phyloP scores from a whole-genome alignment of 208 protist genomes.

The Trichomonas vaginalis region DNA sequence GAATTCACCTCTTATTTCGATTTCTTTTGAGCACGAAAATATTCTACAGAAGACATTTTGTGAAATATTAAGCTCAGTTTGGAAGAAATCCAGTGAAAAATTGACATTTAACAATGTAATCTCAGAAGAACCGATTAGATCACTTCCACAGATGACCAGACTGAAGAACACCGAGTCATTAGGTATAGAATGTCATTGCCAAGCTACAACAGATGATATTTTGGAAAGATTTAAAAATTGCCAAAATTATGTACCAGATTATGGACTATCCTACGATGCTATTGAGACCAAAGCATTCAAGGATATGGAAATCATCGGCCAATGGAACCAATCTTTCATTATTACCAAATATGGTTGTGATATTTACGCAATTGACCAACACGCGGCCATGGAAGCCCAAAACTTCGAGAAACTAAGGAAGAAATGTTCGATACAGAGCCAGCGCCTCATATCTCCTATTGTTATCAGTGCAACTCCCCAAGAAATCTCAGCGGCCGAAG shows the following conservation, averaged over 20 bases:
- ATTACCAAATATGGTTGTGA: background rate
- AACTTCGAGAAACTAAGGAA: conserved; percentile 6
- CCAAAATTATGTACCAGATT: background rate
- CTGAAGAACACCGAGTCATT: background rate
- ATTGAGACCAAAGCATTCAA: background rate
- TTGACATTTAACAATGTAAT: background rate
- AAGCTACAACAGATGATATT: background rate
- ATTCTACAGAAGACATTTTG: background rate
- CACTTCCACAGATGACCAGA: background rate
- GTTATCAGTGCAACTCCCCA: background rate
- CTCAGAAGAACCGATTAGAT: background rate
- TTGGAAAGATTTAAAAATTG: background rate
- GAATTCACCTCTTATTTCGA: background rate
- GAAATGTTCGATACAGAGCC: background rate
- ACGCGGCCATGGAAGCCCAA: background rate
- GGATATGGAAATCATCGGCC: conserved; percentile 1
- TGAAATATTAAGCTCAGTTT: background rate
- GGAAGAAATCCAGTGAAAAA: background rate
- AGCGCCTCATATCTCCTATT: background rate
- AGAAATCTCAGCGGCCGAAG: background rate
- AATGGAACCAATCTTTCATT: conserved; percentile 12
- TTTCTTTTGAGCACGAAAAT: background rate
- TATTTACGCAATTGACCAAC: background rate
- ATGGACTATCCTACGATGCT: background rate
- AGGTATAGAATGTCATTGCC: background rate